Evolutionary conservation across 768 basidiomycete species (phyloP).

Genomic region (Pisolithus marmoratus): DNA sequence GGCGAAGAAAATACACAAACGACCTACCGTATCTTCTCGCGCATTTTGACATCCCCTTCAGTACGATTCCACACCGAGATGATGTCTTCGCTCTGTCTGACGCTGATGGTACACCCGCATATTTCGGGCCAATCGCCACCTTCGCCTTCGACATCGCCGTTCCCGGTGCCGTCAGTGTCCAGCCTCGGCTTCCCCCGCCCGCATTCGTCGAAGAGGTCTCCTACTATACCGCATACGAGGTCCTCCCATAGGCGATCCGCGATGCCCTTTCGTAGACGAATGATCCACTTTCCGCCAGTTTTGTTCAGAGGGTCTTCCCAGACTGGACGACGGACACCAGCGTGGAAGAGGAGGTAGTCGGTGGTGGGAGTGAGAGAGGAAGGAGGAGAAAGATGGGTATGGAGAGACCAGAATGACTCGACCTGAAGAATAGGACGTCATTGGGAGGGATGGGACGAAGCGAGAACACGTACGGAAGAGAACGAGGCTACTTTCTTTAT

Average conservation of each 20-base stretch:
- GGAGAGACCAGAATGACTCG: conserved; percentile 93
- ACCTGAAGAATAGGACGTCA: conserved; percentile 42
- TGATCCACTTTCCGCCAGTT: conserved; percentile 90
- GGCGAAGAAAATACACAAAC: conserved; percentile 31
- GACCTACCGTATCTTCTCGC: conserved; percentile 77
- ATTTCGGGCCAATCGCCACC: conserved; percentile 68
- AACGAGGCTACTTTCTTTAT: conserved; percentile 91
- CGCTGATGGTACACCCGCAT: conserved; percentile 92
- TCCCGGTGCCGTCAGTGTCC: conserved; percentile 28
- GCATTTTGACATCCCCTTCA: conserved; percentile 68
- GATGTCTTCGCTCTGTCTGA: conserved; percentile 91
- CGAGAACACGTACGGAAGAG: conserved; percentile 57
- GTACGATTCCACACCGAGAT: conserved; percentile 88
- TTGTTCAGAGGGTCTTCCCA: conserved; percentile 95
- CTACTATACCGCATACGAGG: conserved; percentile 78
- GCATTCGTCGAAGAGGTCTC: conserved; percentile 82
- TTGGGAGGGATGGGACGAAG: not conserved
- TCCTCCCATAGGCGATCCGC: conserved; percentile 92
- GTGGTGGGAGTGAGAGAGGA: conserved; percentile 83
- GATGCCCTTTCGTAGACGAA: conserved; percentile 86
- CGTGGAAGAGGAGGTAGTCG: conserved; percentile 90
- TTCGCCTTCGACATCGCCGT: conserved; percentile 28
- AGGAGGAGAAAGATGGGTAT: conserved; percentile 86
- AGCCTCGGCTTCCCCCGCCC: conserved; percentile 26
- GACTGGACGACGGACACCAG: conserved; percentile 78